Evolutionary conservation across 345 rosid species (phyloP).

Genomic region (Salix exigua): DNA sequence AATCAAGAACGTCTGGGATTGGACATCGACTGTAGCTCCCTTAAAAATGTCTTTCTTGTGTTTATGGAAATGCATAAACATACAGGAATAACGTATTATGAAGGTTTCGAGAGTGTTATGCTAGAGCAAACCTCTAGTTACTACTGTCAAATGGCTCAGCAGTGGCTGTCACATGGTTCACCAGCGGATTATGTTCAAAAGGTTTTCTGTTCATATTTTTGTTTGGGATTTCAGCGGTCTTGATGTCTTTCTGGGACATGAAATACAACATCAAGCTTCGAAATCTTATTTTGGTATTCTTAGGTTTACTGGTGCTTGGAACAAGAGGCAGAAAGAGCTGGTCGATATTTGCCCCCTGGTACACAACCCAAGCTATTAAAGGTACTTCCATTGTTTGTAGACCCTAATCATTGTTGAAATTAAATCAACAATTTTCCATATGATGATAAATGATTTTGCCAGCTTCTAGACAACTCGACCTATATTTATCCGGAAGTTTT

Average conservation of each 20-base stretch:
- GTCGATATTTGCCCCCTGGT: conserved; percentile 8
- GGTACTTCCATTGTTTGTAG: conserved; percentile 7
- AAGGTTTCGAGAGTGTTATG: conserved; percentile 24
- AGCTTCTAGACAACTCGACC: no score
- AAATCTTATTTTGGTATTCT: conserved; percentile 1
- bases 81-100: conserved; percentile 14
- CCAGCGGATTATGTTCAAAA: conserved; percentile 18
- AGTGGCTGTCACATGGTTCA: conserved; percentile 25
- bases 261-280: neutral
- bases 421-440: neutral
- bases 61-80: conserved; percentile 16
- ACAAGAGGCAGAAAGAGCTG: conserved; percentile 25
- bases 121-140: conserved; percentile 18
- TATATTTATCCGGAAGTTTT: neutral
- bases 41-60: conserved; percentile 17
- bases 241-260: neutral
- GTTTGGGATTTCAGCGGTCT: neutral
- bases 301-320: conserved; percentile 28
- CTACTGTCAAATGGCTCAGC: conserved; percentile 17
- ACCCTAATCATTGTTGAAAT: neutral
- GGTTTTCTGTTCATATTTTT: conserved; percentile 4
- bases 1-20: conserved; percentile 24
- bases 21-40: conserved; percentile 13
- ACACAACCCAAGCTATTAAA: conserved; percentile 16
- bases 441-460: no score